These are phyloP conservation scores for Raffaelea ambrosiae DNA, from an alignment of 2,329 filamentous ascomycete species.

Conservation along the genomic window DNA sequence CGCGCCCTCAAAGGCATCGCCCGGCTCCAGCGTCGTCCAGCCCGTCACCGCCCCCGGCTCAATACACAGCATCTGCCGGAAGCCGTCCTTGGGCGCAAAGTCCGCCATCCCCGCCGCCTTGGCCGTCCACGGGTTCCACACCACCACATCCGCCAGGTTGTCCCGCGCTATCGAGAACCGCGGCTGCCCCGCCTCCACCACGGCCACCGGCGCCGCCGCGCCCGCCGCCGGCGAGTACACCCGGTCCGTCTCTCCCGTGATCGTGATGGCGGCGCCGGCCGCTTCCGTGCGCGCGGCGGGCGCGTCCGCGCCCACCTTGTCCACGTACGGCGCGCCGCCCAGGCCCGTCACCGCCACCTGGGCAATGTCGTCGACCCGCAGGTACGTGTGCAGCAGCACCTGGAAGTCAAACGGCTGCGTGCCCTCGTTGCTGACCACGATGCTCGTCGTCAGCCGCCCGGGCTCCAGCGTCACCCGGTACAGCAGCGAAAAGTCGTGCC, in stretches of 20 bases:
- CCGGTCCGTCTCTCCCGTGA: constrained; percentile 76
- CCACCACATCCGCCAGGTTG: constrained; percentile 78
- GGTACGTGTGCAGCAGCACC: constrained; percentile 84
- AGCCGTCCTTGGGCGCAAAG: constrained; percentile 83
- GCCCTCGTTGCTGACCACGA: constrained; percentile 86
- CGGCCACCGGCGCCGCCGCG: constrained; percentile 47
- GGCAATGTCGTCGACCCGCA: constrained; percentile 71
- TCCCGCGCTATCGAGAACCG: constrained; percentile 71
- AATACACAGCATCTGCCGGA: constrained; percentile 88
- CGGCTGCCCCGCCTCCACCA: constrained; percentile 54
- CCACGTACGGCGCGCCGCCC: constrained; percentile 64
- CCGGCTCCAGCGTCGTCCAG: constrained; percentile 79
- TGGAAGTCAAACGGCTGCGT: constrained; percentile 81
- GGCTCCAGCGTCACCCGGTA: constrained; percentile 84
- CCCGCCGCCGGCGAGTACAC: constrained; percentile 68
- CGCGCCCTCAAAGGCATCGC: constrained; percentile 56
- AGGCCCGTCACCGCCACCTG: constrained; percentile 67
- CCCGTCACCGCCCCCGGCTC: constrained; percentile 78
- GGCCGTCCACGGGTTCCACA: constrained; percentile 95
- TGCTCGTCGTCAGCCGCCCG: constrained; percentile 66
- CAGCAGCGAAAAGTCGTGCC: constrained; percentile 74
- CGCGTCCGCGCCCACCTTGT: constrained; percentile 69
- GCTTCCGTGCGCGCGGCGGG: constrained; percentile 53
- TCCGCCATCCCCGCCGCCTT: constrained; percentile 77
- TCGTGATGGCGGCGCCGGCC: constrained; percentile 46